These are phyloP conservation scores for Coemansia reversa DNA, from an alignment of 192 early-diverging fungal species.

Conservation along the genomic window DNA sequence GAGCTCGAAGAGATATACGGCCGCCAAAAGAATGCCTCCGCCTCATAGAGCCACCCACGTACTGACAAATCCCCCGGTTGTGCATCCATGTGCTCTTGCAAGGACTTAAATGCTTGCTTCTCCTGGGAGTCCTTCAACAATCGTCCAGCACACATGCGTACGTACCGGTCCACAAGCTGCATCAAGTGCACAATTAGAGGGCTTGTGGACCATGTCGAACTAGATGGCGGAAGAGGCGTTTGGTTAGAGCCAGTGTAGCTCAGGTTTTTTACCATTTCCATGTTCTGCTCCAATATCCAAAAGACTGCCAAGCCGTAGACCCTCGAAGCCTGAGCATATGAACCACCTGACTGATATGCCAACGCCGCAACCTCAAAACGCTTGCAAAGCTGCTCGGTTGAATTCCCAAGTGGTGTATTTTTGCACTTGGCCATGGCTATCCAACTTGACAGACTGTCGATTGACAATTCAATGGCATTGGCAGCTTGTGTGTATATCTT, in stretches of 20 bases:
- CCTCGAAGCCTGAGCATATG: slow-evolving; percentile 12
- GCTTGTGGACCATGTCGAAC: slow-evolving; percentile 2
- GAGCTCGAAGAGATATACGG: slow-evolving; percentile 15
- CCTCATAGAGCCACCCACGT: slow-evolving; percentile 42
- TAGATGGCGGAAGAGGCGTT: slow-evolving; percentile 22
- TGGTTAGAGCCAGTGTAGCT: not conserved
- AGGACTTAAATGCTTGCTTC: not conserved
- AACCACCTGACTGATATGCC: slow-evolving; percentile 27
- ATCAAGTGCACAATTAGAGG: slow-evolving; percentile 10
- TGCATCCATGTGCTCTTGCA: slow-evolving; percentile 7
- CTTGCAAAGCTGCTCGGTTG: slow-evolving; percentile 45
- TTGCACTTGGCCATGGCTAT: not conserved
- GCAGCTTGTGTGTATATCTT: slow-evolving; percentile 29
- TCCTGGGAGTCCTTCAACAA: slow-evolving; percentile 20
- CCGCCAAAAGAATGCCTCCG: slow-evolving; percentile 31
- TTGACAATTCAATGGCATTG: slow-evolving; percentile 23
- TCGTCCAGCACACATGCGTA: slow-evolving; percentile 40
- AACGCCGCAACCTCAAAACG: slow-evolving; percentile 45
- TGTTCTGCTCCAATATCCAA: slow-evolving; percentile 16
- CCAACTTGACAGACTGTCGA: slow-evolving; percentile 35
- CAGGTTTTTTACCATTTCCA: not conserved
- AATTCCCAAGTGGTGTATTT: slow-evolving; percentile 2
- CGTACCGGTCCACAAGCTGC: slow-evolving; percentile 43
- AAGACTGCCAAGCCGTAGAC: slow-evolving; percentile 23
- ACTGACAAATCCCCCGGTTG: not conserved